Evolutionary conservation across 2,329 filamentous ascomycete species (phyloP), one percentile per base, ranked within the genome.

Genomic region (Sarocladium brachiariae): DNA sequence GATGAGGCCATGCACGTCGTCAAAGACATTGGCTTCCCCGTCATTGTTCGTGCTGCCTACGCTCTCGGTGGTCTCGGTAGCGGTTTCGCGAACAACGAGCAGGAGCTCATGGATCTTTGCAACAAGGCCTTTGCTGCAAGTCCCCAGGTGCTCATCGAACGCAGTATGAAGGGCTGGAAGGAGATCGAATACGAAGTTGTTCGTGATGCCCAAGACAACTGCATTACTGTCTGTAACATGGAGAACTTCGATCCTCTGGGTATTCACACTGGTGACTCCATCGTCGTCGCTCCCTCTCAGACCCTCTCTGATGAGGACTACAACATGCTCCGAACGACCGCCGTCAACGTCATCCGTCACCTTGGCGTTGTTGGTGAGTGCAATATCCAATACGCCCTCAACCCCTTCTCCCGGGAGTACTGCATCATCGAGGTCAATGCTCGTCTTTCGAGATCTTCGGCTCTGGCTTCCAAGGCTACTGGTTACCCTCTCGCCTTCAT

Each of bases 141-240:
- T 64, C 93, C 93, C 8, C 93, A 99, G 66, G 89, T 99, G 7
- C 80, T 99, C 51, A 95, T 99, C 61, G 93, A 99, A 74, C 84
- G 88, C 67, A 95, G 89, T 73, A 97, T 99, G 92, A 97, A 97
- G 75, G 93, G 93, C 53, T 99, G 93, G 93, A 99, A 99, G 70
- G 93, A 99, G 70, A 95, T 97, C 56, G 93, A 99, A 69, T 99
- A 97, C 65, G 93, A 99, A 69, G 93, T 97, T 55, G 93, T 99
- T 35, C 86, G 93, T 62, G 93, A 97, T 74, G 87, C 84, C 52
- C 84, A 89, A 60, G 91, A 99, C 73, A 97, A 97, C 78, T 99
- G 93, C 67, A 97, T 99, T 66, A 99, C 93, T 6, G 93, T 99
- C 55, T 99, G 93, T 70, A 99, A 99, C 75, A 97, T 99, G 93